Percentiles rank a stretch among this genome's conserved stretches.
Evolutionary conservation across 1,284 basidiomycete species (phyloP).

Genomic region (Pseudozyma tsukubaensis): DNA sequence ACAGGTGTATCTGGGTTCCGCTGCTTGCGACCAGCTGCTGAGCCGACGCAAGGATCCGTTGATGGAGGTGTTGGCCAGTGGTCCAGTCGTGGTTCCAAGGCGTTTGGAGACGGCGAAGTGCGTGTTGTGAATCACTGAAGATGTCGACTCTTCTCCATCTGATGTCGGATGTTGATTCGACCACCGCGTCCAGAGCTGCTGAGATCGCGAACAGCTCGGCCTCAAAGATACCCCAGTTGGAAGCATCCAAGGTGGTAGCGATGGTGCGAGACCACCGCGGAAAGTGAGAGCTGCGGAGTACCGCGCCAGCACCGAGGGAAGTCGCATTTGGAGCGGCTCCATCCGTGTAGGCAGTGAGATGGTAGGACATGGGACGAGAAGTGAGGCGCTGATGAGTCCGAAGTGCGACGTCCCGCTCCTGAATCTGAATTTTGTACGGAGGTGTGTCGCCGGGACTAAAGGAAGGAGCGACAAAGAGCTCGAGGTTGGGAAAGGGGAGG

Average conservation of each 20-base stretch:
- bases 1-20: neutral
- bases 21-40: neutral
- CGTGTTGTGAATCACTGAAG: neutral
- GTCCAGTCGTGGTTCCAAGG: neutral
- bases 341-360: neutral
- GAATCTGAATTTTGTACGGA: neutral
- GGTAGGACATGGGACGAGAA: neutral
- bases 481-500: neutral
- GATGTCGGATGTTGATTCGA: neutral
- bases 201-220: neutral
- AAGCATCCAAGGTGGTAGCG: neutral
- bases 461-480: neutral
- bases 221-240: neutral
- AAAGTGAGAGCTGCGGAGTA: neutral
- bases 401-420: neutral
- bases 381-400: neutral
- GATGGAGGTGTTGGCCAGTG: neutral
- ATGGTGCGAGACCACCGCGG: too few species aligned
- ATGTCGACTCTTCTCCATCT: neutral
- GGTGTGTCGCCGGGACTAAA: neutral
- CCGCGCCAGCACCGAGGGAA: neutral
- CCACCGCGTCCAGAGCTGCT: neutral
- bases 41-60: neutral
- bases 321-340: neutral
- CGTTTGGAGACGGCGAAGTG: neutral